Base-by-base conservation (phyloP, 2,329 filamentous ascomycete species). In the Aspergillus sp. region DNA sequence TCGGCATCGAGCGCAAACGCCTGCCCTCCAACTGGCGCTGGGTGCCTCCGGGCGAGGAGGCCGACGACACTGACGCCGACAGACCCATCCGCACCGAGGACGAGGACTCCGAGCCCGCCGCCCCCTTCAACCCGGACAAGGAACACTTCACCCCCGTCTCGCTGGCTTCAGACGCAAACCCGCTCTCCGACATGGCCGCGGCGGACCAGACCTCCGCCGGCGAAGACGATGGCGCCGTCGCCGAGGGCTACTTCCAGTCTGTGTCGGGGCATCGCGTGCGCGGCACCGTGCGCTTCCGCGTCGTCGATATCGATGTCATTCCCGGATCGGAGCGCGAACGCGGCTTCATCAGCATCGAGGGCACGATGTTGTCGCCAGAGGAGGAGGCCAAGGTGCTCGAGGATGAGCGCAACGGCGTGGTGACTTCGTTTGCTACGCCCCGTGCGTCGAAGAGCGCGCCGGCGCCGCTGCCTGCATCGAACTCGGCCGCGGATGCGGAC, bases 341-440 rank as follows among this genome's bases (percentile, higher is more conserved):
- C 54, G 90, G 88, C 10, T 94, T 93, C 67, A 73, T 96, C 55
- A 91, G 87, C 60, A 86, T 96, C 56, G 88, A 94, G 68, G 93
- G 92, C 22, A 95, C 89, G n/a, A 86, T 96, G 81, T 74, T 96
- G 46, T 78, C 80, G 44, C 81, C 81, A 41, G 81, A 83, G 17
- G 86, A 85, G 20, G 90, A 95, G 72, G 76, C 73, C 59, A 73
- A 75, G 22, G 73, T 88, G 26, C 74, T 82, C 44, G 76, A 78
- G 8, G 76, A 82, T 54, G 83, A 87, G 65, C 73, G 64, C 36
- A 64, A 61, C 47, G 68, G 64, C 22, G 54, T 60, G 55, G 70
- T 61, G 70, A 75, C 60, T 46, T 57, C 51, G 60, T 72, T 51
- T 67, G 56, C 65, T 11, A 52, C 56, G 3, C 59, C 62, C 8